Base-by-base conservation (phyloP, 2,329 filamentous ascomycete genomes). In the Elsinoe arachidis region DNA sequence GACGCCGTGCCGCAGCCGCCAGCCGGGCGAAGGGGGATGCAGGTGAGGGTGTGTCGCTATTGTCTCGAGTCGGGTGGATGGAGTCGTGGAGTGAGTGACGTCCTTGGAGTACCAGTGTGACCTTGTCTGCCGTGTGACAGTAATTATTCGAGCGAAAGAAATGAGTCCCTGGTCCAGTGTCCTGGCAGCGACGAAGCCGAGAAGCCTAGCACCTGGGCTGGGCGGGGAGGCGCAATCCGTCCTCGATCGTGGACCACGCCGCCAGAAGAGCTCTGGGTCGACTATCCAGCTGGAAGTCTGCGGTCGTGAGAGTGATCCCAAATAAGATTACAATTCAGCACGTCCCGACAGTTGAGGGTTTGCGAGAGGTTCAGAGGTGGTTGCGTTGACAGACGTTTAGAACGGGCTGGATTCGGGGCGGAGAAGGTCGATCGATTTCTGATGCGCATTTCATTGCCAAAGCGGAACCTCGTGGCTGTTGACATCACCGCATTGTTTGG, bases 1-100 rank as follows among this genome's bases (percentile, higher is more conserved):
- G 39, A 35, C 39, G 54, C 39, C 47, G n/a, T 35, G 58, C 60
- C 60, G 51, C 60, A 58, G 51, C 59, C 60, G 60, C 60, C 54
- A 39, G 47, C 19, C 34, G 11, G 60, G 60, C 60, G 60, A 60
- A 52, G 58, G 60, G 41, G 60, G 58, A 47, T 52, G 19, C 21
- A n/a, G 21, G 21, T 30, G 38, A 46, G 11, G 23, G 17, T 23
- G 30, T 23, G 17, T 26, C 14, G 43, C 19, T 15, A 30, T 38
- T 14, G 51, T 34, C n/a, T 19, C 37, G 51, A 54, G 33, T 17
- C 34, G 26, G 3, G 2, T 2, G 26, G 3, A 30, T 30, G 7
- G 7, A 7, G 26, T 30, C 7, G 7, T 30, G 26, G 26, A 30
- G 26, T 30, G 26, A 9, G 26, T 6, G 7, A 30, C 2, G 26